Evolutionary conservation across 164 flowering plant species (phyloP).

Genomic region (Piper longum): DNA sequence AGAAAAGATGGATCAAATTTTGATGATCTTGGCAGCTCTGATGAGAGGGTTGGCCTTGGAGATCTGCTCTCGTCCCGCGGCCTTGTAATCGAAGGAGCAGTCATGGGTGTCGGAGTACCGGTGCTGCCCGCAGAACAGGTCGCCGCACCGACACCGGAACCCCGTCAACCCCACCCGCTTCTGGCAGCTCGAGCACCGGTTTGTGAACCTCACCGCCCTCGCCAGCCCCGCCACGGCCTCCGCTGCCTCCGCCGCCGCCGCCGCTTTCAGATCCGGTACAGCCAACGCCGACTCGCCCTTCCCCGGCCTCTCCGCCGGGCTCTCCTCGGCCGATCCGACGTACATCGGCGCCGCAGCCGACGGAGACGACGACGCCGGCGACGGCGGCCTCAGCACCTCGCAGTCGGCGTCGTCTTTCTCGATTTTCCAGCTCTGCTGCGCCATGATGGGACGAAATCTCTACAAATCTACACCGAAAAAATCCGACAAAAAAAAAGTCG

Average conservation of each 20-base stretch:
- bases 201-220: slow-evolving; percentile 6
- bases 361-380: slow-evolving; percentile 1
- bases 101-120: slow-evolving; percentile 54
- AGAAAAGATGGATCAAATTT: slow-evolving; percentile 18
- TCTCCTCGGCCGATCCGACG: slow-evolving; percentile 2
- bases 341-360: not conserved
- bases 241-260: not conserved
- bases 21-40: slow-evolving; percentile 56
- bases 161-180: slow-evolving; percentile 63
- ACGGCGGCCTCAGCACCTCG: slow-evolving; percentile 6
- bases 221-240: not conserved
- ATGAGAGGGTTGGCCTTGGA: slow-evolving; percentile 59
- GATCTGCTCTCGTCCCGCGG: slow-evolving; percentile 53
- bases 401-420: slow-evolving; percentile 7
- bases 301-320: slow-evolving; percentile 1
- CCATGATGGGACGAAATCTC: not conserved
- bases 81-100: slow-evolving; percentile 49
- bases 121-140: slow-evolving; percentile 46
- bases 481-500: no score
- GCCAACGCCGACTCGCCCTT: slow-evolving; percentile 1
- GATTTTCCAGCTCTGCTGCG: slow-evolving; percentile 8
- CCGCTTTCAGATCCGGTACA: not conserved
- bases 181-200: slow-evolving; percentile 48
- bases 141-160: slow-evolving; percentile 57
- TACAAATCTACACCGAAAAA: no score